Evolutionary conservation across 768 basidiomycete genomes (phyloP), one percentile per base, ranked within the genome.

Genomic region (Rhodosporidiobolus odoratus): DNA sequence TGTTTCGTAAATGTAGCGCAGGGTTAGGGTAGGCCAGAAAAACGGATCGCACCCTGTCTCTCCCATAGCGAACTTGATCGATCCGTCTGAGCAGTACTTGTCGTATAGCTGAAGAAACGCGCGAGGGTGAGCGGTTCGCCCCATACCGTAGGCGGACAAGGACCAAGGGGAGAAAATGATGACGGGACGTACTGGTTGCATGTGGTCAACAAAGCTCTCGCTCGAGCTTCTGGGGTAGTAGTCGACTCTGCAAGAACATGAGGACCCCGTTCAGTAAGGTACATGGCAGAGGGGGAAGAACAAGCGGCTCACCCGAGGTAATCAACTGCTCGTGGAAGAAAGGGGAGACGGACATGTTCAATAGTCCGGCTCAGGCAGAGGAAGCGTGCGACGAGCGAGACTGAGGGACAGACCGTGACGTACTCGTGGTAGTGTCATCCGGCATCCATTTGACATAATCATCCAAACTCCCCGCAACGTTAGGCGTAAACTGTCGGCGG

Each of bases 11-110:
- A 45, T 12, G 43, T 12, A 45, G 13, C 43, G 43, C 43, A n/a
- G n/a, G 43, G 43, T 13, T 45, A 45, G 43, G 27, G 21, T 13
- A 53, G n/a, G 9, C 4, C 27, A 53, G 52, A 53, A 53, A 32
- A 32, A 50, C 21, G 27, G 30, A 32, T 30, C 58, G 58, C 10
- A 45, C 58, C 75, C 75, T 12, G 69, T 76, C 69, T 76, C 75
- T 1, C 75, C 75, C 32, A 75, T 75, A 56, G 75, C 75, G 30
- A 76, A 76, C 9, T 65, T 65, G 62, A 70, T 52, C n/a, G 25
- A 40, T 12, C 41, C 45, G 37, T 68, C 71, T 3, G 43, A 9
- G 45, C 65, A 53, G 34, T 59, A 62, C 37, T 59, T 59, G 63
- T 58, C 57, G 38, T 66, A 66, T 12, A 66, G 19, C 9, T 7